Evolutionary conservation across 768 basidiomycete species (phyloP), one percentile per base, ranked within the genome.

Genomic region (Kwoniella heveanensis): DNA sequence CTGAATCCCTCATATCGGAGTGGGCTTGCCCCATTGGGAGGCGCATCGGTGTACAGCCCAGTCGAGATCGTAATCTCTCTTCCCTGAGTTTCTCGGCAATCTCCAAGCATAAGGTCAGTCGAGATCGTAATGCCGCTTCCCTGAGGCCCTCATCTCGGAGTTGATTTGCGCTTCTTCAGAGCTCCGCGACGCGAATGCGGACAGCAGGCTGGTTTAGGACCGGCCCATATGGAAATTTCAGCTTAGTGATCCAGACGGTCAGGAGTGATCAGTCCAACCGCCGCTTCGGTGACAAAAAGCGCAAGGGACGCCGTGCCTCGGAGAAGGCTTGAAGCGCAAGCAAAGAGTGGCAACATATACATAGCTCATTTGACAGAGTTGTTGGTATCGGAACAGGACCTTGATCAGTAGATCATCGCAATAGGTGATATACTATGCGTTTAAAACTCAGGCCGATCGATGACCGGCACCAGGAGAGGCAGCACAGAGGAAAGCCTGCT

Each of bases 151-250:
- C n/a, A 58, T 58, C 2, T 58, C 57, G 57, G 57, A 49, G 29
- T 17, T 22, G 57, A 47, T 44, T 57, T 26, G 24, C 36, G 6
- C 8, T 44, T 44, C 3, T 36, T 36, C 32, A 13, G 32, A 6
- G 32, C 6, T 44, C 39, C 27, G n/a, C 26, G 24, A 27, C n/a
- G 27, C 15, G 9, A 37, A 12, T 19, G 50, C 12, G 49, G 26
- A 50, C 25, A 2, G 13, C 8, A 22, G 32, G 60, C 57, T 51
- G 48, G 57, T 51, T 36, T 17, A 25, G 6, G 44, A 22, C 48
- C 50, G 53, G 63, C 58, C 63, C 8, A 19, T 13, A 64, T 53
- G 19, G 24, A n/a, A 58, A 64, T 59, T n/a, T n/a, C 37, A 32
- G 26, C 36, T 39, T 24, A 29, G 52, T 19, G 21, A 1, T 32